Conservation (phyloP, 140 eudicot species). For the Bidens hawaiensis region DNA sequence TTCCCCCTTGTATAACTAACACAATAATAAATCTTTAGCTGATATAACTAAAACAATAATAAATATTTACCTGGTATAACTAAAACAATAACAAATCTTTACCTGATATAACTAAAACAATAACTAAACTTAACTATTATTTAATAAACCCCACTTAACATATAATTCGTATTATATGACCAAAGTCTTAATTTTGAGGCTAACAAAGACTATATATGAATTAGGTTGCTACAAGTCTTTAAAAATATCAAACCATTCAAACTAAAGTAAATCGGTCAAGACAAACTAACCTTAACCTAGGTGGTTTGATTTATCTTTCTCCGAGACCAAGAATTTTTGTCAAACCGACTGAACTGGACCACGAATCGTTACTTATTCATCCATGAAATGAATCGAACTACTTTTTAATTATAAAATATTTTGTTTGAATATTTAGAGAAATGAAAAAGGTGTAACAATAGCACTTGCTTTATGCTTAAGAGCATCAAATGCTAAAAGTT, state of each 20-base stretch:
- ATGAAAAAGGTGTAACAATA: background rate
- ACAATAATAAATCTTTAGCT: background rate
- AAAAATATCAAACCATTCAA: no score
- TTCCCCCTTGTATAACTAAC: background rate
- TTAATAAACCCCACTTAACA: background rate
- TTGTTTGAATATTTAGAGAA: background rate
- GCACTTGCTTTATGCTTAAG: background rate
- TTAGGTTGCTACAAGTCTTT: no score
- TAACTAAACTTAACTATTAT: background rate
- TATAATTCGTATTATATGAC: background rate
- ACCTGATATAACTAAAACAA: background rate
- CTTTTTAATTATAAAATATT: background rate
- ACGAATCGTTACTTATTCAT: background rate
- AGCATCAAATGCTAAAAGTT: conserved; percentile 6
- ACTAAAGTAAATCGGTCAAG: no score
- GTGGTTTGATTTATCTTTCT: no score
- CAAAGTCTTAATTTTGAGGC: background rate
- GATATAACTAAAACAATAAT: background rate
- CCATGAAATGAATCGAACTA: background rate
- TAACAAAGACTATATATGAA: no score
- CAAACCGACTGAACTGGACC: no score
- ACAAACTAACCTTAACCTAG: no score
- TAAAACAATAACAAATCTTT: background rate
- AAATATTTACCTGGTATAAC: background rate
- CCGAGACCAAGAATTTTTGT: no score